Percentiles rank a stretch among this genome's conserved stretches.
These are phyloP conservation scores for Populus davidiana DNA, from an alignment of 345 rosid species.

Conservation along the genomic window DNA sequence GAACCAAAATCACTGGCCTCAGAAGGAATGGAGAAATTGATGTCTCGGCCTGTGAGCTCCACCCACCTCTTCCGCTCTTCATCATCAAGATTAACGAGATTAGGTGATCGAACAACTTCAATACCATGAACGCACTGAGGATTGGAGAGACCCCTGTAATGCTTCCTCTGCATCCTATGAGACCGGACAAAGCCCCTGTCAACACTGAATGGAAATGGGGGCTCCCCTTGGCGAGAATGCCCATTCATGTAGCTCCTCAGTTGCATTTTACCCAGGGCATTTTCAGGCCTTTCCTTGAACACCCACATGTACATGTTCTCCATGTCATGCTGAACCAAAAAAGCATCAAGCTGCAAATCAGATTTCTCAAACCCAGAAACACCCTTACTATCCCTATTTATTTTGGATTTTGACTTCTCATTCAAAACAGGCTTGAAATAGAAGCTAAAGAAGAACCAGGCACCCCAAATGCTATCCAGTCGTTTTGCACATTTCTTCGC, in stretches of 20 bases:
- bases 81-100: slow-evolving; percentile 66
- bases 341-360: slow-evolving; percentile 80
- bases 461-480: slow-evolving; percentile 93
- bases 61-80: slow-evolving; percentile 88
- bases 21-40: slow-evolving; percentile 63
- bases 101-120: slow-evolving; percentile 73
- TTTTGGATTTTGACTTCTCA: slow-evolving; percentile 82
- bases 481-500: slow-evolving; percentile 75
- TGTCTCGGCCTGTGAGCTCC: slow-evolving; percentile 88
- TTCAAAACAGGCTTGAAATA: slow-evolving; percentile 84
- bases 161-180: slow-evolving; percentile 97
- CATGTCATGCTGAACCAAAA: slow-evolving; percentile 97
- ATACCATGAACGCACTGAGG: slow-evolving; percentile 96
- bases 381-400: slow-evolving; percentile 66
- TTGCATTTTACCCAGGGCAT: slow-evolving; percentile 98
- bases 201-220: slow-evolving; percentile 80
- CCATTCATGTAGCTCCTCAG: slow-evolving; percentile 97
- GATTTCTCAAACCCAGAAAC: slow-evolving; percentile 78
- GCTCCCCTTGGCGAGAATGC: slow-evolving; percentile 95
- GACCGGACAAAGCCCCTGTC: slow-evolving; percentile 95
- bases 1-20: slow-evolving; percentile 92
- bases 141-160: slow-evolving; percentile 91
- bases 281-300: slow-evolving; percentile 94
- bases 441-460: slow-evolving; percentile 95
- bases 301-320: slow-evolving; percentile 99